Conservation (phyloP, 805 yeast species). For the Kregervanrija pseudodelftensis region DNA sequence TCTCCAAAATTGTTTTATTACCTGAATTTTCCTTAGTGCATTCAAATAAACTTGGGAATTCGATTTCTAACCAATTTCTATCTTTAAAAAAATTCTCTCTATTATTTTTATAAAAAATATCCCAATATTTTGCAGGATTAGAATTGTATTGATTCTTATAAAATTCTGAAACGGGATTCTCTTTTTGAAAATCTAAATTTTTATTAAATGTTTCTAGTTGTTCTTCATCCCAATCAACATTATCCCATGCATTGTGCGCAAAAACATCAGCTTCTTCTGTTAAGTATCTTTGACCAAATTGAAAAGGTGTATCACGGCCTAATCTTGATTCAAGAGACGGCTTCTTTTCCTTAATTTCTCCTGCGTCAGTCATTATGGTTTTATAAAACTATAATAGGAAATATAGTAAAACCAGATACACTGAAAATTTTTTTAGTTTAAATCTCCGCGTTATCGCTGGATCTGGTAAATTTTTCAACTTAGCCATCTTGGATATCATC, state of each 20-base stretch:
- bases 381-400: neutral
- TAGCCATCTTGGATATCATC: conserved; percentile 4
- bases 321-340: conserved; percentile 51
- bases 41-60: conserved; percentile 79
- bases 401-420: neutral
- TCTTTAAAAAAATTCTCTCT: conserved; percentile 93
- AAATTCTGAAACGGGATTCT: conserved; percentile 79
- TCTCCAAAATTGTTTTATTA: conserved; percentile 72
- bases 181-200: conserved; percentile 67
- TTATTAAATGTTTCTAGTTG: conserved; percentile 66
- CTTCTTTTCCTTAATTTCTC: conserved; percentile 16
- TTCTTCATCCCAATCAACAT: conserved; percentile 95
- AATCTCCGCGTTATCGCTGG: neutral
- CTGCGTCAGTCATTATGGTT: neutral
- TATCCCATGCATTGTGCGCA: conserved; percentile 94
- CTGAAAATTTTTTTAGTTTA: neutral
- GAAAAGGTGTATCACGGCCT: conserved; percentile 85
- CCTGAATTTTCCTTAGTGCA: conserved; percentile 69
- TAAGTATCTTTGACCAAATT: conserved; percentile 81
- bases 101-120: conserved; percentile 83
- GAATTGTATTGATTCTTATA: conserved; percentile 72
- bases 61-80: conserved; percentile 91
- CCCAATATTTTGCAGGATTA: conserved; percentile 94
- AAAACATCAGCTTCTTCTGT: conserved; percentile 75
- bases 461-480: conserved; percentile 4